A percentile compares a stretch with the other conserved stretches of the same genome.
Conservation (phyloP, 1,284 basidiomycete genomes). For the Cutaneotrichosporon sp. region DNA sequence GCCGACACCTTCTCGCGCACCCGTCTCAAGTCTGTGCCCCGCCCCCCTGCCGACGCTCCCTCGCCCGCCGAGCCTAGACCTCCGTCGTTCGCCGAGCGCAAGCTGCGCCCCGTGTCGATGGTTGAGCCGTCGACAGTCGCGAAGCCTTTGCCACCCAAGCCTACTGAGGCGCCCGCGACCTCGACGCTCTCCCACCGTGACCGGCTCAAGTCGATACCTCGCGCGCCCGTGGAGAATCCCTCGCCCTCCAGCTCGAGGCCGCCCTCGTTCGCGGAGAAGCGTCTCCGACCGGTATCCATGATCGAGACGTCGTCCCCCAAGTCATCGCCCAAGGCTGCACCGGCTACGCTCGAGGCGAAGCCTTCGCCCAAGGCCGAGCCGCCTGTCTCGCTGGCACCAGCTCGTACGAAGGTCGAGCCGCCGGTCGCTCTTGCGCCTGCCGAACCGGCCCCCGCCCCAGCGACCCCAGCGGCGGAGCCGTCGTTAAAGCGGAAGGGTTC, state of each 20-base stretch:
- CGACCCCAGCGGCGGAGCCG: slow-evolving; percentile 9
- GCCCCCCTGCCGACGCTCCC: background rate
- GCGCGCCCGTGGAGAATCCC: background rate
- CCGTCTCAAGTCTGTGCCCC: slow-evolving; percentile 6
- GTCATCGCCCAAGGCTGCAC: background rate
- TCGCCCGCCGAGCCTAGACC: background rate
- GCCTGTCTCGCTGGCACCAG: background rate
- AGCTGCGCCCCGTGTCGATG: slow-evolving; percentile 10
- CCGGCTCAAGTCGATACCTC: background rate
- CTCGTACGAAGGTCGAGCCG: background rate
- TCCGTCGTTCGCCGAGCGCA: background rate
- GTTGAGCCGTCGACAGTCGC: background rate
- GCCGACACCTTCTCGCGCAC: background rate
- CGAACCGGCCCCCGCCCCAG: background rate
- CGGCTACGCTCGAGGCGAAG: background rate
- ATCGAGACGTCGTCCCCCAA: background rate
- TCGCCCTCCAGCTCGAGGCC: background rate
- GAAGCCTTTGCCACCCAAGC: background rate
- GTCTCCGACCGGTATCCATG: background rate
- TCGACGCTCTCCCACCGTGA: background rate
- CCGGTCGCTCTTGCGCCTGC: background rate
- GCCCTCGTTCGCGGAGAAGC: background rate
- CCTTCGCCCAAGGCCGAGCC: background rate
- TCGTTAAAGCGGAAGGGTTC: slow-evolving; percentile 1
- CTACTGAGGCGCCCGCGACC: background rate